phyloP scores from a whole-genome alignment of 257 asterid genomes.

The Fraxinus pennsylvanica region DNA sequence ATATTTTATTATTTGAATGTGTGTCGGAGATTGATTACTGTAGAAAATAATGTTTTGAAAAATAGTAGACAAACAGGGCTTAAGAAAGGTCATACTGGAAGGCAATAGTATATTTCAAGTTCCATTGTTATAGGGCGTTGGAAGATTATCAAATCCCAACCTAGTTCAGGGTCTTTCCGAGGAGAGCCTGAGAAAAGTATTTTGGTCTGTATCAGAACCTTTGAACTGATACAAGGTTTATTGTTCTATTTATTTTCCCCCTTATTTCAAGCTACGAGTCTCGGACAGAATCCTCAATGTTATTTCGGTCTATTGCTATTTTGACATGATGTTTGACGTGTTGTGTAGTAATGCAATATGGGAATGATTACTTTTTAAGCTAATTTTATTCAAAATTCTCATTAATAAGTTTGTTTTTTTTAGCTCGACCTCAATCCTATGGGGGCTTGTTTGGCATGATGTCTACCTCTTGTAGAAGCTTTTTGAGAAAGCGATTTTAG shows the following conservation, averaged over 20 bases:
- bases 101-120: neutral
- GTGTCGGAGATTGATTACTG: no score
- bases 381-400: no score
- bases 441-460: no score
- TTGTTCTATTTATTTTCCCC: neutral
- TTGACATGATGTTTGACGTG: neutral
- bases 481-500: no score
- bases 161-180: neutral
- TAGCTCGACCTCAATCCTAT: no score
- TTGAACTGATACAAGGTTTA: neutral
- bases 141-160: neutral
- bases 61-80: no score
- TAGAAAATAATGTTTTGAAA: no score
- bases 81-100: slow-evolving; percentile 1
- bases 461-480: no score
- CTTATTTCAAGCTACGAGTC: neutral
- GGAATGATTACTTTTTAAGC: neutral
- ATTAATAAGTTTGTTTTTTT: no score
- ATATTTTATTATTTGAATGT: no score
- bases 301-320: neutral
- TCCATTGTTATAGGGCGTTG: neutral
- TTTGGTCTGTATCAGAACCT: neutral
- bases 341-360: neutral
- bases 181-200: neutral
- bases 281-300: neutral